Base-by-base conservation (phyloP, 148 eudicot species). In the Rhododendron henanense region DNA sequence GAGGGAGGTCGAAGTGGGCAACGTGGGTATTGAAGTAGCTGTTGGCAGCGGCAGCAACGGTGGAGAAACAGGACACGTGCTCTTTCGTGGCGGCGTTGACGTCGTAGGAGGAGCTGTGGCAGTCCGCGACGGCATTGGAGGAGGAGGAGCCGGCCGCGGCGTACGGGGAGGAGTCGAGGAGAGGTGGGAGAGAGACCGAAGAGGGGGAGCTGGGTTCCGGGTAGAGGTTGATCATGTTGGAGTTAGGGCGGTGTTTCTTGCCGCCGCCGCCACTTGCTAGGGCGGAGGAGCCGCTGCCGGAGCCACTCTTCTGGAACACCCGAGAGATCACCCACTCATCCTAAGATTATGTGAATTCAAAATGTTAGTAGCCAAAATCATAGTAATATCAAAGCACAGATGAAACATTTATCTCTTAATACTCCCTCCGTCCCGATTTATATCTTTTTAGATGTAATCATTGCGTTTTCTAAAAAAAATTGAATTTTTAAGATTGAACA, bases 61-160 rank as follows among this genome's bases (percentile, higher is more conserved):
- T 94, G 97, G 97, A 94, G 97, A 94, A 94, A 93, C 97, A 94
- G 97, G 97, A 91, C 94, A 94, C 97, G 97, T 94, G 97, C 97
- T 91, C 93, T 5, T 88, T 91, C 21, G 73, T 10, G 21, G 84
- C 48, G 9, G 80, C 69, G 28, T 48, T 48, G 28, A n/a, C 86
- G 75, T 89, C 87, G 78, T 84, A 93, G 57, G 94, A 91, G 86
- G 91, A 90, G 85, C 86, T 88, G n/a, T 91, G 92, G 41, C 79
- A 85, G 48, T 85, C 90, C 14, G 86, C 71, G 10, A 87, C 39
- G 31, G 89, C 73, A 1, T 87, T 83, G 23, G 91, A 71, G 35
- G 90, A 81, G 35, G 89, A 69, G 75, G 63, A 53, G 5, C 35
- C 33, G 35, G 35, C 85, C 8, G 90, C 15, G 13, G 87, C 73